These are phyloP conservation scores for Picea abies DNA, from an alignment of 83 land plant genomes.

Conservation along the genomic window DNA sequence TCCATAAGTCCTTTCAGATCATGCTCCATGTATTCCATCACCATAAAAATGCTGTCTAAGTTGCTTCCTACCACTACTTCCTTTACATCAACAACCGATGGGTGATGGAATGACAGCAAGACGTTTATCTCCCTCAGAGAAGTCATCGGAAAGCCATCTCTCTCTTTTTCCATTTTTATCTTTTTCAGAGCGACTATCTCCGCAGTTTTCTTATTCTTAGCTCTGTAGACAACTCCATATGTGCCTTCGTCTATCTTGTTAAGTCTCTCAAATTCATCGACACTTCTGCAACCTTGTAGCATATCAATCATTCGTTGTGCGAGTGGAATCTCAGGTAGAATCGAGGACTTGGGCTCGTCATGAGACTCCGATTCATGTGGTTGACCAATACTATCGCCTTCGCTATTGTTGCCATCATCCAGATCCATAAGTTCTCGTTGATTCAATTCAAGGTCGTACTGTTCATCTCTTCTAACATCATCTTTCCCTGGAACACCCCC, in stretches of 20 bases:
- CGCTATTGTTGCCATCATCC: constrained; percentile 26
- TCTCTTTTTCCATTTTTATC: constrained; percentile 86
- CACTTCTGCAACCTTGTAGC: constrained; percentile 89
- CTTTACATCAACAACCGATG: constrained; percentile 90
- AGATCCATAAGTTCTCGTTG: constrained; percentile 54
- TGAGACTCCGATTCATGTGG: constrained; percentile 24
- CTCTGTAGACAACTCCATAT: constrained; percentile 92
- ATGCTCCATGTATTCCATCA: constrained; percentile 99
- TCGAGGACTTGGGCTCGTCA: constrained; percentile 8
- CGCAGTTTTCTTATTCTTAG: constrained; percentile 85
- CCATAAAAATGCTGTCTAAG: constrained; percentile 87
- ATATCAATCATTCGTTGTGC: constrained; percentile 57
- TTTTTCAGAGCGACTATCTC: constrained; percentile 96
- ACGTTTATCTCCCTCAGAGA: constrained; percentile 94
- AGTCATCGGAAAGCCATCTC: constrained; percentile 90
- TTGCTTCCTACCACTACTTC: constrained; percentile 90
- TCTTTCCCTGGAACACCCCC: constrained; percentile 8
- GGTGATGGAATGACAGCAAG: constrained; percentile 82
- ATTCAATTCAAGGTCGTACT: constrained; percentile 20
- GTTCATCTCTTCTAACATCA: constrained; percentile 32
- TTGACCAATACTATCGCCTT: constrained; percentile 7
- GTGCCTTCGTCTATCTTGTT: constrained; percentile 94
- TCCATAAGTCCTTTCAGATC: constrained; percentile 93
- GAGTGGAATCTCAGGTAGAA: constrained; percentile 17
- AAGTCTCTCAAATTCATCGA: constrained; percentile 87